Evolutionary conservation across 306 rosid genomes (phyloP), one percentile per base, ranked within the genome.

Genomic region (Neltuma alba): DNA sequence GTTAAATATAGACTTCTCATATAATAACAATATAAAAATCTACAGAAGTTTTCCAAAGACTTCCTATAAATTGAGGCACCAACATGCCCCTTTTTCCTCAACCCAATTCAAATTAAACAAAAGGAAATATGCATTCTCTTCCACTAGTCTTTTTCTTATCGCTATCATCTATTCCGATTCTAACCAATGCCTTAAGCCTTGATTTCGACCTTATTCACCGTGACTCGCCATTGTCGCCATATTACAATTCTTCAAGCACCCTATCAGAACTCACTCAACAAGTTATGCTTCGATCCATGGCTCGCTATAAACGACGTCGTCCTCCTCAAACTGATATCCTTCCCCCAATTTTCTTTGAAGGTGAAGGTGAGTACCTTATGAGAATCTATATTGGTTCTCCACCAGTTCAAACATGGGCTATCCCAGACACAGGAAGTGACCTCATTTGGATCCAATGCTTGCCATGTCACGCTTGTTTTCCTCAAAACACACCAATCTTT

Each of bases 321-420:
- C 30, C 2, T 13, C 27, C 21, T 54, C 60, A 54, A 50, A 30
- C 55, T 27, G 8, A 30, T 12, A 4, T 68, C 2, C 6, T 55
- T 25, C 75, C 81, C 0, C 13, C 13, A 21, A 23, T 54, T 21
- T 3, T 54, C 12, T 2, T 8, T 2, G 28, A 10, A 54, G 60
- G 41, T 16, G 4, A 5, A 14, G 81, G 81, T 10, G 55, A 54
- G 14, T 78, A 68, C 45, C 69, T 68, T 7, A 28, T 40, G 60
- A 78, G n/a, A 55, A 27, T 69, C 57, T 78, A 18, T 20, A 40
- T 78, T 16, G 81, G 81, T 0, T 38, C 76, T 14, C 81, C 76
- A 28, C 75, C 76, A 1, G 34, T 68, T 0, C 57, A 37, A 6
- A 10, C 25, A 21, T 40, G 61, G 60, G 81, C 69, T 9, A 2